Evolutionary conservation across 441 rosid genomes (phyloP).

Genomic region (Erysimum cheiri): DNA sequence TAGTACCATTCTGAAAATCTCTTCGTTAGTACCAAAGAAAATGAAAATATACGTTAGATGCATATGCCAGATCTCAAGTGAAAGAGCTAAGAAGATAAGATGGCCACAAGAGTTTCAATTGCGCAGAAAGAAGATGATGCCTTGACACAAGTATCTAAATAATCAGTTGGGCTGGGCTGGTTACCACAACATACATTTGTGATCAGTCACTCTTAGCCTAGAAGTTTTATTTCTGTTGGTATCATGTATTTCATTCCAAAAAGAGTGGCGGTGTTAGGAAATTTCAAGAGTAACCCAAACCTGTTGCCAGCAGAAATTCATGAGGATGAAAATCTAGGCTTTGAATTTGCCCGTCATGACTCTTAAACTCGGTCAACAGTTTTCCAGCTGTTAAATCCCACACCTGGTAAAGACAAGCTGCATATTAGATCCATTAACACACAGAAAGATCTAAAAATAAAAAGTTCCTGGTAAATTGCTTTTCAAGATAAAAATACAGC

Average conservation of each 20-base stretch:
- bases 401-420: conserved; percentile 54
- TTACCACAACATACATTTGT: conserved; percentile 15
- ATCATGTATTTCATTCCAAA: conserved; percentile 7
- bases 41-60: background rate
- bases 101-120: conserved; percentile 1
- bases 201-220: conserved; percentile 6
- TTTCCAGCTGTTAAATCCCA: conserved; percentile 99
- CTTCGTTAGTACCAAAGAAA: too few species aligned
- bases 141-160: conserved; percentile 18
- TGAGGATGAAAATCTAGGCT: conserved; percentile 98
- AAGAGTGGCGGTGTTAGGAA: background rate
- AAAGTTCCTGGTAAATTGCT: background rate
- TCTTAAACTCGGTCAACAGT: conserved; percentile 90
- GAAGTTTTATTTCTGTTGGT: background rate
- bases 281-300: conserved; percentile 49
- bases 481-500: conserved; percentile 17
- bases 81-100: conserved; percentile 1
- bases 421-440: conserved; percentile 16
- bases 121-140: background rate
- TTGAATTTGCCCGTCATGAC: conserved; percentile 93
- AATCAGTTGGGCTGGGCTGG: background rate
- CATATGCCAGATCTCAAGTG: conserved; percentile 12
- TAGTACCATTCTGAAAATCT: conserved; percentile 5
- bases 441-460: background rate
- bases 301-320: conserved; percentile 96